These are phyloP conservation scores for Fraxinus albicans DNA, from an alignment of 305 asterid genomes.

Conservation along the genomic window DNA sequence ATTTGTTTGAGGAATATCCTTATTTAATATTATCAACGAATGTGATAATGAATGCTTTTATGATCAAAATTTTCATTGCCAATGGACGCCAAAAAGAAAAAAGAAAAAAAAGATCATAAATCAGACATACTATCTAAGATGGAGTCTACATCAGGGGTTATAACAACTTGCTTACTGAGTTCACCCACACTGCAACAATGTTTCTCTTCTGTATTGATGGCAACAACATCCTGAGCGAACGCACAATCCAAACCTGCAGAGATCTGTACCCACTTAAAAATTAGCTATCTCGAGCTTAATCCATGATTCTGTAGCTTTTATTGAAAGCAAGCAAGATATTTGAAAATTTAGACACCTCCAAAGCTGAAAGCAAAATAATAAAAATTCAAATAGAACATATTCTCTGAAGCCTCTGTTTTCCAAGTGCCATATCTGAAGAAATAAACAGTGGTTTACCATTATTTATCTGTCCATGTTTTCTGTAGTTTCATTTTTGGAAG, in stretches of 20 bases:
- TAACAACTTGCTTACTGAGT: conserved; percentile 47
- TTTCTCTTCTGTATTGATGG: conserved; percentile 45
- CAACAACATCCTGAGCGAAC: conserved; percentile 60
- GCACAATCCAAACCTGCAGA: conserved; percentile 53
- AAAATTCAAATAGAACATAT: neutral
- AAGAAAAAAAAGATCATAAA: conserved; percentile 20
- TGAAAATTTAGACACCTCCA: neutral
- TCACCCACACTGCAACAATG: conserved; percentile 62
- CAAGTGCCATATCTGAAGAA: neutral
- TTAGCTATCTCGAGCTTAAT: conserved; percentile 2
- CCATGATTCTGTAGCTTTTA: neutral
- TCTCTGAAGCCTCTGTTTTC: neutral
- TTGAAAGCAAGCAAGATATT: neutral
- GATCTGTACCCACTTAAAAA: conserved; percentile 44
- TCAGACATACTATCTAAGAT: conserved; percentile 42
- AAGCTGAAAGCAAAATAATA: neutral
- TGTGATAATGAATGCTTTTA: neutral
- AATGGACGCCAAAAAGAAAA: conserved; percentile 5
- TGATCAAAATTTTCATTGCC: conserved; percentile 15
- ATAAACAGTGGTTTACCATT: neutral
- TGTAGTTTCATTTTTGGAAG: neutral
- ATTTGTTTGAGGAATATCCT: neutral
- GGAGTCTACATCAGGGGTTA: conserved; percentile 62
- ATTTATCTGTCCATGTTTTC: neutral
- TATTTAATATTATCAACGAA: neutral